Conservation (phyloP, 768 basidiomycete genomes). For the Cystofilobasidium bisporidii region DNA sequence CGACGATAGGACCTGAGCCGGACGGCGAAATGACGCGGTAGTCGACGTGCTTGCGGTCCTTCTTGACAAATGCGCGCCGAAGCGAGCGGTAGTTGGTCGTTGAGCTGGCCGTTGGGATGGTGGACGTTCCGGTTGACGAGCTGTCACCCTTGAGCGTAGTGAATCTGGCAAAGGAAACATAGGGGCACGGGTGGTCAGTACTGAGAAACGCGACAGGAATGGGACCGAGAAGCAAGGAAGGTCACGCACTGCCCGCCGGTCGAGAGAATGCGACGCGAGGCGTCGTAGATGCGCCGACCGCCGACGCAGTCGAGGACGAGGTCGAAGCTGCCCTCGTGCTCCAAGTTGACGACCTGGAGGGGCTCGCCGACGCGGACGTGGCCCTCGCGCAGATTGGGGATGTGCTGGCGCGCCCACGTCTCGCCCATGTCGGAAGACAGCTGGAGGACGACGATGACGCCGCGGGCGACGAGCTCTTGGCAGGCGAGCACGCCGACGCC, state of each 20-base stretch:
- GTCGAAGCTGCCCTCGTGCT: conserved; percentile 35
- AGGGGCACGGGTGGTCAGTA: neutral
- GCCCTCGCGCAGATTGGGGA: conserved; percentile 8
- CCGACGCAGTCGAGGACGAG: conserved; percentile 35
- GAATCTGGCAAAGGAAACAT: conserved; percentile 19
- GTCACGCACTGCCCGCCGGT: conserved; percentile 29
- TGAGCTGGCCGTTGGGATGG: conserved; percentile 19
- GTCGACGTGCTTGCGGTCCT: conserved; percentile 31
- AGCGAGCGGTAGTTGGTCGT: conserved; percentile 32
- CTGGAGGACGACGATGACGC: conserved; percentile 23
- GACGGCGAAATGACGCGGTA: conserved; percentile 28
- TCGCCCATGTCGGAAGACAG: conserved; percentile 7
- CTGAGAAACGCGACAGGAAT: no score
- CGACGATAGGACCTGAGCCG: conserved; percentile 26
- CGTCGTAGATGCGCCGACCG: conserved; percentile 34
- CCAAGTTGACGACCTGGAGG: conserved; percentile 29
- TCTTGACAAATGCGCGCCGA: conserved; percentile 34
- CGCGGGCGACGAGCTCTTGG: conserved; percentile 22
- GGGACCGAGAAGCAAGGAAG: neutral
- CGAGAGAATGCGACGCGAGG: conserved; percentile 32
- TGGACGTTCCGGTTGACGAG: conserved; percentile 11
- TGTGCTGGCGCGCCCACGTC: conserved; percentile 19
- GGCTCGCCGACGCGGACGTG: conserved; percentile 31
- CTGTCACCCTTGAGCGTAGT: conserved; percentile 23
- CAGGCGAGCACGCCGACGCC: conserved; percentile 32